These are phyloP conservation scores for Calonectria hongkongensis DNA, from an alignment of 2,329 filamentous ascomycete genomes.

Conservation along the genomic window DNA sequence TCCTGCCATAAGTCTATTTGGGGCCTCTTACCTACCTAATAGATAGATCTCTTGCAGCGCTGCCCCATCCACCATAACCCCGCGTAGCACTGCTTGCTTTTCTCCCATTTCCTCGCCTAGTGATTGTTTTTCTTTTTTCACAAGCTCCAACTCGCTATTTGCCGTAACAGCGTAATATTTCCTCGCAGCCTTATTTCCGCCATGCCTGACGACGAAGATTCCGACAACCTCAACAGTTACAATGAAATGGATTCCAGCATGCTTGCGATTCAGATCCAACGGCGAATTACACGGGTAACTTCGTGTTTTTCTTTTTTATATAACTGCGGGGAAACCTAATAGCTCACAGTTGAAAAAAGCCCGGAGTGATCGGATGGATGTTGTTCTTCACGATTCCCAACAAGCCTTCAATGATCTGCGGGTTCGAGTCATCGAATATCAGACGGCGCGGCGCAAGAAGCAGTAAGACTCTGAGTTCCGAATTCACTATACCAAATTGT, in stretches of 20 bases:
- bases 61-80: not conserved
- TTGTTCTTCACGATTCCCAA: constrained; percentile 50
- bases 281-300: constrained; percentile 54
- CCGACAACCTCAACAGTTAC: constrained; percentile 41
- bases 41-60: constrained; percentile 17
- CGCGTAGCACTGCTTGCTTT: not conserved
- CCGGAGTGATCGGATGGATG: constrained; percentile 53
- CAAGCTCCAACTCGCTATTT: not conserved
- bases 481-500: not conserved
- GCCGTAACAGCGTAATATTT: not conserved
- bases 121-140: not conserved
- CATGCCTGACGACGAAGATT: constrained; percentile 46
- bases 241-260: constrained; percentile 51
- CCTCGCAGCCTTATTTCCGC: not conserved
- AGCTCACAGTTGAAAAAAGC: constrained; percentile 56
- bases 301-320: not conserved
- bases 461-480: constrained; percentile 42
- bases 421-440: constrained; percentile 46
- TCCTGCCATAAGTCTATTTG: constrained; percentile 12
- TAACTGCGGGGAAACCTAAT: constrained; percentile 18
- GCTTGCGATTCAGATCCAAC: constrained; percentile 52
- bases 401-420: constrained; percentile 53
- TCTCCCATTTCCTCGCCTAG: not conserved
- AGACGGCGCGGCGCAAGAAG: constrained; percentile 50
- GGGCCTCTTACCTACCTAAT: constrained; percentile 18